These are phyloP conservation scores for Emmonsiellopsis sp. DNA, from an alignment of 2,329 filamentous ascomycete genomes.

Conservation along the genomic window DNA sequence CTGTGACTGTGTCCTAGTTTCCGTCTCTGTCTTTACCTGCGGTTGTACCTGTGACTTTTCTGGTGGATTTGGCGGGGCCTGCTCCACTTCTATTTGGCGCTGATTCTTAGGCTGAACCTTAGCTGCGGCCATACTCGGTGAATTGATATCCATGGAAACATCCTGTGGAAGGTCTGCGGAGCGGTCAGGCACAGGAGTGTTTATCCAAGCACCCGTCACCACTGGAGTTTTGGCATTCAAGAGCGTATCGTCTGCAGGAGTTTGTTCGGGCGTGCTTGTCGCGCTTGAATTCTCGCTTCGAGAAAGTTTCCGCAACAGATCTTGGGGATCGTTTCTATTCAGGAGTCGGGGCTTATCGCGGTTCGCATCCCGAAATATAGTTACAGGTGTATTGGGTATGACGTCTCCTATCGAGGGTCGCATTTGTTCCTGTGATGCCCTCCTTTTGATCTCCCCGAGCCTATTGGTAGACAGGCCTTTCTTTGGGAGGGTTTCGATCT, in stretches of 20 bases:
- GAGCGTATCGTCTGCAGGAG: conserved; percentile 19
- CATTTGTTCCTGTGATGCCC: conserved; percentile 9
- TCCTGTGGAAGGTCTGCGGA: conserved; percentile 17
- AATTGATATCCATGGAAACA: conserved; percentile 18
- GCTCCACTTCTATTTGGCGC: neutral
- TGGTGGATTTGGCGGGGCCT: neutral
- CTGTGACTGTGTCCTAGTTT: neutral
- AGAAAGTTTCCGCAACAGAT: conserved; percentile 35
- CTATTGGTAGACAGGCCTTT: conserved; percentile 14
- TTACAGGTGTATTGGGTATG: conserved; percentile 31
- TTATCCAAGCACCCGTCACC: conserved; percentile 38
- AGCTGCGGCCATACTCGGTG: conserved; percentile 9
- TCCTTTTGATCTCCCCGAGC: conserved; percentile 10
- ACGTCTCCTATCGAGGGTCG: conserved; percentile 16
- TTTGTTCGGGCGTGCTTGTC: conserved; percentile 27
- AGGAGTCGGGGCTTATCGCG: conserved; percentile 21
- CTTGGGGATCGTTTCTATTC: conserved; percentile 28
- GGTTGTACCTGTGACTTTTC: neutral
- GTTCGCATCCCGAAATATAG: conserved; percentile 26
- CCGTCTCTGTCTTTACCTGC: conserved; percentile 4
- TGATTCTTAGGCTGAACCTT: conserved; percentile 2
- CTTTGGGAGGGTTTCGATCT: conserved; percentile 14
- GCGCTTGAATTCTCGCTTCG: conserved; percentile 28
- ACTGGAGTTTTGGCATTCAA: conserved; percentile 36
- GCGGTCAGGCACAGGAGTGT: conserved; percentile 37